Evolutionary conservation across 2,329 filamentous ascomycete species (phyloP).

Genomic region (Ceratocystis albifundus): DNA sequence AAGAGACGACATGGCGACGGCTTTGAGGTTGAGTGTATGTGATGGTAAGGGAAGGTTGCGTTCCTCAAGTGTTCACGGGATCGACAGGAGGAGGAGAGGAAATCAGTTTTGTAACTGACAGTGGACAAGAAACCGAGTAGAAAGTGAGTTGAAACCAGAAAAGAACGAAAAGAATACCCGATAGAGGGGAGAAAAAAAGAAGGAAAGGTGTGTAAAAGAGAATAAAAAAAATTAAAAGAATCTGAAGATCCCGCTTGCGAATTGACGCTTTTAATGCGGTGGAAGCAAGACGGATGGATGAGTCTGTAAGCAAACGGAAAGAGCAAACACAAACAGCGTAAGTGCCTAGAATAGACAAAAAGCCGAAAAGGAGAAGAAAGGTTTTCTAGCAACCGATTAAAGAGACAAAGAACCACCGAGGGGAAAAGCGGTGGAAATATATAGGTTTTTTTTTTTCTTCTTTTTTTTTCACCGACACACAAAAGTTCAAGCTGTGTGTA

Average conservation of each 20-base stretch:
- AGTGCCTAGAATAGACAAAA: slow-evolving; percentile 18
- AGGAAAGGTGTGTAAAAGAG: neutral
- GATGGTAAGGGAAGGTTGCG: neutral
- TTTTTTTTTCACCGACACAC: neutral
- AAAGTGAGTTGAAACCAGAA: slow-evolving; percentile 12
- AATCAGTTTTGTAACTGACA: neutral
- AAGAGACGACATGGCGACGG: slow-evolving; percentile 42
- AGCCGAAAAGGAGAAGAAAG: slow-evolving; percentile 5
- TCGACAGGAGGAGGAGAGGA: neutral
- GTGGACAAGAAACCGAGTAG: slow-evolving; percentile 19
- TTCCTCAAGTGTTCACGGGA: neutral
- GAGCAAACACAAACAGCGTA: slow-evolving; percentile 17
- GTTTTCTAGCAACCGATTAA: neutral
- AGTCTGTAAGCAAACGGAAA: slow-evolving; percentile 18
- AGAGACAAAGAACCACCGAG: neutral
- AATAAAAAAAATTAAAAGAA: slow-evolving; percentile 16
- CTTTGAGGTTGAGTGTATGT: slow-evolving; percentile 9
- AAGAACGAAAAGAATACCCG: neutral
- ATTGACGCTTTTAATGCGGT: slow-evolving; percentile 12
- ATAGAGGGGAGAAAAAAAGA: slow-evolving; percentile 17
- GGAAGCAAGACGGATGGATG: slow-evolving; percentile 4
- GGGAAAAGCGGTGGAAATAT: neutral
- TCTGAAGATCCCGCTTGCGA: neutral
- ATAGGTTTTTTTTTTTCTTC: too few species aligned
- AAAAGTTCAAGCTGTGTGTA: neutral